Base-by-base conservation (phyloP, 768 basidiomycete genomes). In the Termitomyces sp. region DNA sequence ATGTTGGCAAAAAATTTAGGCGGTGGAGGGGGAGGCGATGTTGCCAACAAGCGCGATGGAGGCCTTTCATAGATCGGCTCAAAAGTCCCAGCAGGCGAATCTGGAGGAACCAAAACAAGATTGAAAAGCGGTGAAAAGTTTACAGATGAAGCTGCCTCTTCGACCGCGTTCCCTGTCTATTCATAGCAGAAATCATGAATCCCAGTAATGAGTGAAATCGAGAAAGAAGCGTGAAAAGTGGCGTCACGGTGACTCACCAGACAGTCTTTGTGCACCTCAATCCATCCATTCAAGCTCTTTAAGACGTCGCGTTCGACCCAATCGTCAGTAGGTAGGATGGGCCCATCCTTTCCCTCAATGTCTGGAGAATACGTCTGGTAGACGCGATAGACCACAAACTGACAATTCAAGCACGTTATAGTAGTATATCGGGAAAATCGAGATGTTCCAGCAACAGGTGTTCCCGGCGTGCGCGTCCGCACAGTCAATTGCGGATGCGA, bases 251-350 rank as follows among this genome's bases (percentile, higher is more conserved):
- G 54, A 81, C 89, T 78, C 70, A 91, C 89, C 69, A 89, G 64
- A 63, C 84, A 86, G 49, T 76, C 73, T 50, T 76, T 77, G 63
- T 85, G 76, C 18, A 91, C 79, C 61, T 91, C 84, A 56, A 92
- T 78, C 88, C 87, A 90, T 11, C 89, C 90, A 50, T 66, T 81
- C 32, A 74, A 68, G 60, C 84, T 86, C 68, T 82, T 82, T 69
- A 91, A 73, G 48, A 83, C 72, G 63, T 89, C 87, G 47, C 81
- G 78, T 70, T 91, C 89, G 6, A 83, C 83, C 86, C 88, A 91
- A 42, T 89, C 87, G 50, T 86, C 83, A 1, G 82, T 82, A 15
- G 89, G 88, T 46, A 89, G 70, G 15, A 90, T 69, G 3, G 84
- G 81, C 7, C 86, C 84, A 51, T 86, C 85, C 46, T 78, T 78